Base-by-base conservation (phyloP, 1,284 basidiomycete species). In the Sanghuangporus baumii region DNA sequence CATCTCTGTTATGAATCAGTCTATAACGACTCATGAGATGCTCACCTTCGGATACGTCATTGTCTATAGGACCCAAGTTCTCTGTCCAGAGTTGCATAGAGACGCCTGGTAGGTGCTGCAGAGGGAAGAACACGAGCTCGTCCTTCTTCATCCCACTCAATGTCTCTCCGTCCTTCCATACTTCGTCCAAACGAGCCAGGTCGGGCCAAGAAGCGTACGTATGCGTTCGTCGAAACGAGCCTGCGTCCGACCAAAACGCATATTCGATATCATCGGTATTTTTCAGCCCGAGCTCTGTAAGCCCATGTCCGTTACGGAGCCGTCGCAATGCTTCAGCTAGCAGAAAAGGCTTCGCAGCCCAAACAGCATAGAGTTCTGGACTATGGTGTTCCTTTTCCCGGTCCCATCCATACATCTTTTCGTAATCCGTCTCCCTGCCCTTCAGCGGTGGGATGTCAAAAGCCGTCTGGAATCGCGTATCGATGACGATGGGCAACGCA, bases 221-320 rank as follows among this genome's bases (percentile, higher is more conserved):
- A 69, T 82, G 79, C 2, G 71, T 64, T 9, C 67, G 61, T 18
- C 81, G 69, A 67, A 84, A 81, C 61, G 79, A 79, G 2, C 79
- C 81, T 6, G 81, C 80, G 65, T 84, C 82, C 31, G 72, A 75
- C 82, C 82, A 84, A 63, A 84, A 84, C 0, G 75, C 79, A 67
- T 80, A 82, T 23, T 80, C 76, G 61, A 67, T 62, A 57, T 71
- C 67, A 1, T 71, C 73, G 50, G n/a, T 57, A 43, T 51, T 50
- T 11, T 57, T 34, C n/a, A 36, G 68, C 65, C 37, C 72, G 71
- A 54, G 52, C 16, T 23, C 26, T 26, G 47, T 34, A 16, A 36
- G 20, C 20, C 9, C 38, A 14, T 43, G 37, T 16, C 43, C 43
- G 3, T 34, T 12, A 16, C 38, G 12, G 4, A 60, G 31, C 11